Evolutionary conservation across 2,329 filamentous ascomycete genomes (phyloP), one percentile per base, ranked within the genome.

Genomic region (Epichloe elymi): DNA sequence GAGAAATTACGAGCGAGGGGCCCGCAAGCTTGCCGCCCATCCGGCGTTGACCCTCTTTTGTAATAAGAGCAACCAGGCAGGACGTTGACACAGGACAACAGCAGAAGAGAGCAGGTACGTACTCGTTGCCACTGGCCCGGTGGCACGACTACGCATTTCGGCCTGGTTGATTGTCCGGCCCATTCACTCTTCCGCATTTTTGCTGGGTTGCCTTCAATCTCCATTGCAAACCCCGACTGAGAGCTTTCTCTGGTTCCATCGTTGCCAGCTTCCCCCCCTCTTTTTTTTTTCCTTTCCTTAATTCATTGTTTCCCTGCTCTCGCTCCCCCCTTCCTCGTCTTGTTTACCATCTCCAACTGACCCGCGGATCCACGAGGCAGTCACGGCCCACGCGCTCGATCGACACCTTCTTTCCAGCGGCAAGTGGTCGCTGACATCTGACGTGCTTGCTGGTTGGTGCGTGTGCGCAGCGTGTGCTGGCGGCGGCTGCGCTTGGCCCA

Each of bases 401-500:
- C 45, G 46, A 51, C 41, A 14, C 41, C 52, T 36, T 35, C 26
- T 46, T 23, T 41, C 15, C 49, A 35, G 42, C 43, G 23, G 36
- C 43, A 46, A 26, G 26, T 10, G 26, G 8, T 30, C 26, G 26
- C 10, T 12, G 42, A 26, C 26, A 23, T 36, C 35, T 47, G 33
- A 8, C 42, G 39, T 36, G 20, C 35, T 39, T 17, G 39, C 47
- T 46, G 44, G 38, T 46, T 46, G 44, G 38, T 46, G 26, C 36
- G 38, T 42, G 33, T 37, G 20, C 38, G 38, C 17, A 42, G 51
- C 47, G 50, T 49, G 50, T 47, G 54, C 41, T 51, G 50, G 53
- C 53, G 53, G 50, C 53, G 53, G 50, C 53, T 52, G 53, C 53
- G 53, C 50, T 54, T 54, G 50, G 50, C 45, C 40, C 48, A 53